Evolutionary conservation across 225 moss, liverwort and hornwort genomes (phyloP).

Genomic region (Takakia lepidozioides): DNA sequence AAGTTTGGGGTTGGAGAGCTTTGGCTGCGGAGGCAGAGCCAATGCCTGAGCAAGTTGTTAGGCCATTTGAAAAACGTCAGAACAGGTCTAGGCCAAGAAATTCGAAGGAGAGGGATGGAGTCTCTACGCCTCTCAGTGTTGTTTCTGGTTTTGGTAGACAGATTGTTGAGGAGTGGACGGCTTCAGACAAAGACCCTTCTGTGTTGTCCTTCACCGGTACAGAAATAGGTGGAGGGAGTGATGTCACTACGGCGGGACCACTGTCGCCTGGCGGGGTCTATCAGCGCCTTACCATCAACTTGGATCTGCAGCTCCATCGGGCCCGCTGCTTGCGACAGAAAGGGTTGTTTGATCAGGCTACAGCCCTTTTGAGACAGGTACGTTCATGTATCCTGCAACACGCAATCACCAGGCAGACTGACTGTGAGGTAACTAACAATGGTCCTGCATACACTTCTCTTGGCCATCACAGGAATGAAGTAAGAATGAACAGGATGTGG

Average conservation of each 20-base stretch:
- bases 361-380: constrained; percentile 60
- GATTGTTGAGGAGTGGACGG: constrained; percentile 6
- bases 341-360: constrained; percentile 47
- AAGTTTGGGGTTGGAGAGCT: no score
- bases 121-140: constrained; percentile 21
- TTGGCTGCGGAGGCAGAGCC: not conserved
- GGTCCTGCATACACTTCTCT: no score
- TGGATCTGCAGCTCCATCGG: constrained; percentile 55
- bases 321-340: constrained; percentile 55
- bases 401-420: no score
- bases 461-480: not conserved
- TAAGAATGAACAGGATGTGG: not conserved
- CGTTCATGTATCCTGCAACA: constrained; percentile 2
- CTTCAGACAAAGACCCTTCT: constrained; percentile 1
- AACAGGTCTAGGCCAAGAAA: constrained; percentile 1
- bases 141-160: constrained; percentile 3
- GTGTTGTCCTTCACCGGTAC: no score
- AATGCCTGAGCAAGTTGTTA: not conserved
- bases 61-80: constrained; percentile 4
- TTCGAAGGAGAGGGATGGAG: not conserved
- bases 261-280: constrained; percentile 34
- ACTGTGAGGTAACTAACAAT: no score
- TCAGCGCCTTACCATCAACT: constrained; percentile 64
- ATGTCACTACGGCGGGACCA: not conserved
- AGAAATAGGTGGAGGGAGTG: no score